Base-by-base conservation (phyloP, 202 grass and related monocot genomes). In the Alloteropsis angusta region DNA sequence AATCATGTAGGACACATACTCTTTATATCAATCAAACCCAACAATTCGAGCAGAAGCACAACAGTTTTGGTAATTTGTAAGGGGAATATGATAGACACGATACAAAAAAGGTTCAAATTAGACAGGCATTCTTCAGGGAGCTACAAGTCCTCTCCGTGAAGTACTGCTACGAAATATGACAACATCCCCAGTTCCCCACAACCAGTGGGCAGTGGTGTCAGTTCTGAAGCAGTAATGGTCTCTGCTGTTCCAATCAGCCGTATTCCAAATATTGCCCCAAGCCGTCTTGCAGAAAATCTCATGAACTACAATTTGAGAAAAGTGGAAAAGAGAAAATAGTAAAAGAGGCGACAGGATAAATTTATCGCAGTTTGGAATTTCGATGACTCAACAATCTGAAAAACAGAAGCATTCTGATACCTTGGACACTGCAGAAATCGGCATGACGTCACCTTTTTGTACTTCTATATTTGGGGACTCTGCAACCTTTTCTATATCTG, bases 131-230 rank as follows among this genome's bases (percentile, higher is more conserved):
- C 34, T 18, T 52, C 23, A 79, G 49, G 5, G 12, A 28, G 36
- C 23, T 78, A 52, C 25, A 53, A 43, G 53, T 70, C 30, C 43
- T 88, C 77, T 85, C 83, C 83, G 16, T 85, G 75, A 54, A 30
- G 28, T 30, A 30, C 28, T 30, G 28, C 28, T 30, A 30, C 3
- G 28, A 30, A 30, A 30, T 67, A 85, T 89, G 66, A 89, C 82
- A 66, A 82, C 82, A 85, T 89, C 87, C 1, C 87, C 87, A 82
- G 78, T 81, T 89, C 87, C 1, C 87, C 87, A 60, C 77, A 84
- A 67, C 87, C 28, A 30, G 28, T 3, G 28, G 2, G 28, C 87
- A 38, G 87, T 89, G 35, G 87, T 89, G 22, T 89, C 87, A 89
- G 78, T 23, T 85, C 82, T 68, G 78, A 77, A 53, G 59, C 15